These are phyloP conservation scores for Pseudogymnoascus sp. DNA, from an alignment of 2,329 filamentous ascomycete species.

Conservation along the genomic window DNA sequence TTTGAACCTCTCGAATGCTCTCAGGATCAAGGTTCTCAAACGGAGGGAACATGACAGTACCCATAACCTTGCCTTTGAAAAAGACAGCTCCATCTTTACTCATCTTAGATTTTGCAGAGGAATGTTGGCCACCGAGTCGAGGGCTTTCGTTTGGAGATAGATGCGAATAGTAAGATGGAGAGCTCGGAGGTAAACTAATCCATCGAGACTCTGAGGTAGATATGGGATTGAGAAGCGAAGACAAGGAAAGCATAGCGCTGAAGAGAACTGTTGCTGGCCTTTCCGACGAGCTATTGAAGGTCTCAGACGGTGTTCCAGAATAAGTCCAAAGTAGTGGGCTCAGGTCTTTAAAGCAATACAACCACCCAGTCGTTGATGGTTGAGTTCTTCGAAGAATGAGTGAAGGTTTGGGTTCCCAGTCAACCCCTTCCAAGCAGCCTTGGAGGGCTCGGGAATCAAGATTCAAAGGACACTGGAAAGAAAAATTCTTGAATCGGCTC, in stretches of 20 bases:
- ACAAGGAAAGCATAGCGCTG: constrained; percentile 53
- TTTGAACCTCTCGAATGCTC: constrained; percentile 49
- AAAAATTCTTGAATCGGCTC: constrained; percentile 6
- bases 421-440: constrained; percentile 1
- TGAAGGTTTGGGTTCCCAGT: background rate
- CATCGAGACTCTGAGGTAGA: constrained; percentile 29
- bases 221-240: constrained; percentile 58
- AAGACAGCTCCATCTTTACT: constrained; percentile 59
- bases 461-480: constrained; percentile 12
- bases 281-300: background rate
- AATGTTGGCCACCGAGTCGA: constrained; percentile 21
- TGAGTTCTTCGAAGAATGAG: background rate
- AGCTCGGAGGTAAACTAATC: constrained; percentile 37
- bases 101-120: constrained; percentile 47
- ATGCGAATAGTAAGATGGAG: constrained; percentile 23
- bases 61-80: constrained; percentile 53
- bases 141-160: constrained; percentile 24
- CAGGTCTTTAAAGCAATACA: background rate
- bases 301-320: constrained; percentile 6
- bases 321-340: background rate
- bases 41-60: constrained; percentile 65
- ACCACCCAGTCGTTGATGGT: background rate
- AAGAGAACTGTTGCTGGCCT: constrained; percentile 15
- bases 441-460: constrained; percentile 14
- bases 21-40: constrained; percentile 57